Base-by-base conservation (phyloP, 1,139 yeast genomes). In the Geotrichum restrictum region DNA sequence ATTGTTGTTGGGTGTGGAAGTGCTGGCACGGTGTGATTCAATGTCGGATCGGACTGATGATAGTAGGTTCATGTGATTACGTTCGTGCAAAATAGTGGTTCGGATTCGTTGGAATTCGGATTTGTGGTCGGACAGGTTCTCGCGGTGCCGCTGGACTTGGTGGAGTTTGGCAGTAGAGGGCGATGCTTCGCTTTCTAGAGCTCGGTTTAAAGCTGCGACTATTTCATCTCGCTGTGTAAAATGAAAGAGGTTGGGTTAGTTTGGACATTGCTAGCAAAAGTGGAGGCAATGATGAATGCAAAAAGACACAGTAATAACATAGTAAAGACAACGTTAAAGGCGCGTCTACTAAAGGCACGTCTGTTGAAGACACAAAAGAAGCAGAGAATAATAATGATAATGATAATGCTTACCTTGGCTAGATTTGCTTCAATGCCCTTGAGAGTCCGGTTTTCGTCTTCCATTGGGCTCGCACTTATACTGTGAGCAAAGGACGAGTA, bases 81-180 rank as follows among this genome's bases (percentile, higher is more conserved):
- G 79, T 61, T 85, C 95, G 59, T 87, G 91, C 55, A 76, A 74
- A 40, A 88, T 81, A 13, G 82, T 73, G 6, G 76, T 68, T 58
- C 78, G 73, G 51, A 91, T 78, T 57, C 86, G 78, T 45, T 72
- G 69, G 62, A 79, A 85, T 56, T 83, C 85, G 49, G 74, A 69
- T 68, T 79, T 75, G 67, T 88, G 94, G 53, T 89, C 95, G 52
- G 74, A 77, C 34, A 88, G 72, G 27, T 80, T 78, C 66, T 89
- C 96, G 61, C 79, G 80, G 66, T 89, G 96, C 55, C 98, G 81
- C 53, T 84, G 81, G 45, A 89, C 72, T 66, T 93, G 98, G 63
- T 87, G 93, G 38, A 82, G 69, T 68, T 88, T 87, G 0, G 93
- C 80, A 0, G 93, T 80, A 1, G 89, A 78, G 5, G 83, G 73